A percentile compares a stretch with the other conserved stretches of the same genome.
Evolutionary conservation across 2,329 filamentous ascomycete genomes (phyloP).

Genomic region (Penicillium sp.): DNA sequence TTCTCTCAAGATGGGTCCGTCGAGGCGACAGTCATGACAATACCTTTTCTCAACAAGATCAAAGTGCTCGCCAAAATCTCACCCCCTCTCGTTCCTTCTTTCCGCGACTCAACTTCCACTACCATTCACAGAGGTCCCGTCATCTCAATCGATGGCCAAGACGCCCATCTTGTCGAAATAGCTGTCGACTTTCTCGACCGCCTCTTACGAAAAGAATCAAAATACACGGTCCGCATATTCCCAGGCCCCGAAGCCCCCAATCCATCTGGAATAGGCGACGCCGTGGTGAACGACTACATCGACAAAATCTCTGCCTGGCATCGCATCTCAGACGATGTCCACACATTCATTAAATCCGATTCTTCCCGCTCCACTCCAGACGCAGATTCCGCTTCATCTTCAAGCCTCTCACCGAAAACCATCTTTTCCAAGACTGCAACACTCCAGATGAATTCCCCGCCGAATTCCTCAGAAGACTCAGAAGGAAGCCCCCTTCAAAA

Average conservation of each 20-base stretch:
- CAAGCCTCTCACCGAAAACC: constrained; percentile 31
- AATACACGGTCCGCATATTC: constrained; percentile 51
- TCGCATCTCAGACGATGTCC: constrained; percentile 68
- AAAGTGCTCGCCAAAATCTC: constrained; percentile 73
- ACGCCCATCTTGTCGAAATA: constrained; percentile 60
- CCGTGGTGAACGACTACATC: constrained; percentile 58
- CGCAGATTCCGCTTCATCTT: not conserved
- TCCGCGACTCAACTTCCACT: constrained; percentile 21
- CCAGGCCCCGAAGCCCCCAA: constrained; percentile 44
- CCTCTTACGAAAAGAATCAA: constrained; percentile 52
- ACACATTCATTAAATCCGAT: constrained; percentile 52
- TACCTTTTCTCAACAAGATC: constrained; percentile 73
- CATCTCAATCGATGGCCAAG: constrained; percentile 77
- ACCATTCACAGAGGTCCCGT: constrained; percentile 66
- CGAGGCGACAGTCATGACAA: constrained; percentile 71
- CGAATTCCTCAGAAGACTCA: constrained; percentile 19
- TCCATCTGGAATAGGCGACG: constrained; percentile 44
- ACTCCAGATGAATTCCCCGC: constrained; percentile 31
- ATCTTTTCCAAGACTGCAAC: constrained; percentile 32
- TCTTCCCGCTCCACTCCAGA: not conserved
- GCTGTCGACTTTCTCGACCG: constrained; percentile 64
- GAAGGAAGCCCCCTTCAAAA: constrained; percentile 4
- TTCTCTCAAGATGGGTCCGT: constrained; percentile 47
- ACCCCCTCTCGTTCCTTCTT: constrained; percentile 56
- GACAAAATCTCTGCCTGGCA: constrained; percentile 72